Evolutionary conservation across 371 early-diverging fungal species (phyloP).

Genomic region (Mortierella sp.): DNA sequence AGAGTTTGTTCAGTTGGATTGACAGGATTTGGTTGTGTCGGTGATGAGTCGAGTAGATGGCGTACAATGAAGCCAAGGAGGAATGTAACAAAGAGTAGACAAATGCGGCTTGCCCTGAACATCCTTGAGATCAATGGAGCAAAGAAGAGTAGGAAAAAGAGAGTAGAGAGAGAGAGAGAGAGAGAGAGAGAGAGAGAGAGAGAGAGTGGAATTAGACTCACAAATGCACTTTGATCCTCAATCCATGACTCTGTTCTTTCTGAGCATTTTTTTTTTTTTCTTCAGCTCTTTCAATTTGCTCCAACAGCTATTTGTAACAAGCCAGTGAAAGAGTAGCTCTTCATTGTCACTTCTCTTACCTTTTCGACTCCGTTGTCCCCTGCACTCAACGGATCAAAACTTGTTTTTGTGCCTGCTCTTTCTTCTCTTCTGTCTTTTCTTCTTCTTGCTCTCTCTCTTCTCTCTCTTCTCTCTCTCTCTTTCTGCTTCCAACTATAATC

Average conservation of each 20-base stretch:
- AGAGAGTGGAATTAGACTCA: too few relatives aligned
- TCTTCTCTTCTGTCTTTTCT: not conserved
- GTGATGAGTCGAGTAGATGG: conserved; percentile 9
- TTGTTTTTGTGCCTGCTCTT: not conserved
- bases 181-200: not conserved
- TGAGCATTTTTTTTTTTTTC: not conserved
- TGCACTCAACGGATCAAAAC: conserved; percentile 1
- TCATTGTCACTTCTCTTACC: not conserved
- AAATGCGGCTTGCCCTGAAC: conserved; percentile 19
- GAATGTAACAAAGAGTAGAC: conserved; percentile 22
- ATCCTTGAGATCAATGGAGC: not conserved
- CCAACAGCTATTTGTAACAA: not conserved
- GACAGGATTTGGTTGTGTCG: not conserved
- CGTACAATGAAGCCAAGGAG: conserved; percentile 30
- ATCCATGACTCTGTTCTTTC: not conserved
- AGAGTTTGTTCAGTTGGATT: too few relatives aligned
- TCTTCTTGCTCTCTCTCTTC: not conserved
- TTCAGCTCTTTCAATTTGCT: not conserved
- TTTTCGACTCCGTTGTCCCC: conserved; percentile 1
- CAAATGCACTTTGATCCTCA: too few relatives aligned
- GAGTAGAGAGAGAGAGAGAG: not conserved
- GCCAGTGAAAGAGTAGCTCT: not conserved
- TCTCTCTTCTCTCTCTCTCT: not conserved
- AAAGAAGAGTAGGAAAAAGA: not conserved
- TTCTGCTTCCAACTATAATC: not conserved